Conservation (phyloP, 2,329 filamentous ascomycete species). For the Aspergillus sp. region DNA sequence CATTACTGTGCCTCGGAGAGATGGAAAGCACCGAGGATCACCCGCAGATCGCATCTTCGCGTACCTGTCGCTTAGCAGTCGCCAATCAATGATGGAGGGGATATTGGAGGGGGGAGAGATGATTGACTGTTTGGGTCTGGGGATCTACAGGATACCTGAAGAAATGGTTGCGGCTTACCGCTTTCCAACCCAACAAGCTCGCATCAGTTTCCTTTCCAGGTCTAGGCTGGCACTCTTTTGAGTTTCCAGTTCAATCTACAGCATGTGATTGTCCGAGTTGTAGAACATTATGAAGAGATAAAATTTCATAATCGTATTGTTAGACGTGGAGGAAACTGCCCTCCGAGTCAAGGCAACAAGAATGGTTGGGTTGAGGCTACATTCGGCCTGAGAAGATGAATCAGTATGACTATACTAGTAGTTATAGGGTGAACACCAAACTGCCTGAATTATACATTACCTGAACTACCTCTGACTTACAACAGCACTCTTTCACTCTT, state of each 20-base stretch:
- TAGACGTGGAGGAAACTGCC: too few relatives aligned
- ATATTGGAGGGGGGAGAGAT: not conserved
- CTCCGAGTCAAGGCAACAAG: too few relatives aligned
- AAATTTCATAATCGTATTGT: too few relatives aligned
- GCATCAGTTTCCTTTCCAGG: not conserved
- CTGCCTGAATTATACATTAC: too few relatives aligned
- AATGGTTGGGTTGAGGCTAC: too few relatives aligned
- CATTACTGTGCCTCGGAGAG: constrained; percentile 12
- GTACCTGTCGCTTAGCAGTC: not conserved
- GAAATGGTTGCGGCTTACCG: not conserved
- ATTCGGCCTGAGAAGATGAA: too few relatives aligned
- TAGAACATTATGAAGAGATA: too few relatives aligned
- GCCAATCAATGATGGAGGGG: not conserved
- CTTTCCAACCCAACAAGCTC: not conserved
- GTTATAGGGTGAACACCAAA: too few relatives aligned
- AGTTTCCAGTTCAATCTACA: not conserved
- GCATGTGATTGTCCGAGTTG: not conserved
- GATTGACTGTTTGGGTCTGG: not conserved
- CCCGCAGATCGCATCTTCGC: not conserved
- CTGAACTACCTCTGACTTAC: too few relatives aligned
- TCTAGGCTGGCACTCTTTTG: not conserved
- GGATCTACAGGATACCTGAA: not conserved
- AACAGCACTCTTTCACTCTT: too few relatives aligned
- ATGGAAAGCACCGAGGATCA: not conserved
- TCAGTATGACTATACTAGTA: too few relatives aligned